Evolutionary conservation across 2,329 filamentous ascomycete species (phyloP).

Genomic region (Neofusicoccum kwambonambiense): DNA sequence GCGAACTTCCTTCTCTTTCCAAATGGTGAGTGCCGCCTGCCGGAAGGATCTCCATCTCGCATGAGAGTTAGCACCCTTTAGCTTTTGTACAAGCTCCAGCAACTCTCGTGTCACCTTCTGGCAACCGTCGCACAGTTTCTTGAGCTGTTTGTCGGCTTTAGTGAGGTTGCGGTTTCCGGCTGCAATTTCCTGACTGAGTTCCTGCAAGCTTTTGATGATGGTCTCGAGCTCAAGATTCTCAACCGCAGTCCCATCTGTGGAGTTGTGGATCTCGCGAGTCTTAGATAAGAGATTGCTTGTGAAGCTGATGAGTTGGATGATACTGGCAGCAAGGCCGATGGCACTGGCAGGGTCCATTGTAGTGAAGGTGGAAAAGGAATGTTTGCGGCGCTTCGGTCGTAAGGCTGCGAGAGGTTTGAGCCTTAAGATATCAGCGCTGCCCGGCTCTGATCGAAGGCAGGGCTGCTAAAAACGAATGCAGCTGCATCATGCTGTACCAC

Average conservation of each 20-base stretch:
- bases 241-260: not conserved
- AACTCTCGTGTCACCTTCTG: not conserved
- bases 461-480: no score
- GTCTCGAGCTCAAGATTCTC: not conserved
- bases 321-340: not conserved
- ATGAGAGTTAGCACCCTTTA: not conserved
- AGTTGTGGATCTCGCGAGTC: not conserved
- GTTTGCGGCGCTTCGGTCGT: not conserved
- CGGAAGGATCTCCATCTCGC: not conserved
- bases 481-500: no score
- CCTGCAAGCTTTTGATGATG: not conserved
- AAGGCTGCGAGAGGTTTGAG: no score
- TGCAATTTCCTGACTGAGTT: not conserved
- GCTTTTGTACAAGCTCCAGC: not conserved
- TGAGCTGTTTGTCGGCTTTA: not conserved
- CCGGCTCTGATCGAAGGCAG: no score
- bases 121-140: not conserved
- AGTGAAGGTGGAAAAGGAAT: not conserved
- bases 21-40: not conserved
- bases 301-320: constrained; percentile 1
- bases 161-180: not conserved
- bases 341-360: not conserved
- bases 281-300: not conserved
- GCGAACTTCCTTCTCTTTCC: not conserved
- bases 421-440: no score